Evolutionary conservation across 306 rosid genomes (phyloP).

Genomic region (Acacia crassicarpa): DNA sequence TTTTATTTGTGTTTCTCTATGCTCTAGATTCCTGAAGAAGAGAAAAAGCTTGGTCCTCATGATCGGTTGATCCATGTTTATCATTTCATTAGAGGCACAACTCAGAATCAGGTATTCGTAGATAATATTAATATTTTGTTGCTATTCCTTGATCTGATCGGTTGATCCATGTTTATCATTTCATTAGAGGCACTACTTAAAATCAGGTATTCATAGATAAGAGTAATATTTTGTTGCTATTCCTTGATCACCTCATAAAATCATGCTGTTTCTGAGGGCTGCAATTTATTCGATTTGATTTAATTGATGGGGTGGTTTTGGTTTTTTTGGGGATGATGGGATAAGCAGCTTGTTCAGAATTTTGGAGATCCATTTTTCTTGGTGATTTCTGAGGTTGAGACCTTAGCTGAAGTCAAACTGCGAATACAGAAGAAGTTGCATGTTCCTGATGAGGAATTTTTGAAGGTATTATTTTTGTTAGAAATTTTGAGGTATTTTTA

Average conservation of each 20-base stretch:
- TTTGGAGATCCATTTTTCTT: constrained; percentile 94
- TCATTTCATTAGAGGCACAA: constrained; percentile 77
- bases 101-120: constrained; percentile 56
- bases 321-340: background rate
- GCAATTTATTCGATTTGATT: background rate
- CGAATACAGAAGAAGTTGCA: constrained; percentile 84
- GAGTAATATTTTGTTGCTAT: background rate
- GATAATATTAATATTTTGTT: background rate
- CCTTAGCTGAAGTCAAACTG: constrained; percentile 77
- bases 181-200: constrained; percentile 68
- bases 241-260: background rate
- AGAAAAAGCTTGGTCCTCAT: constrained; percentile 67
- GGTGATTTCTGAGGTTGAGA: constrained; percentile 79
- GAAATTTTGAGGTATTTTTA: constrained; percentile 26
- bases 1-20: constrained; percentile 6
- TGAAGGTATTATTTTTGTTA: background rate
- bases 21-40: constrained; percentile 82
- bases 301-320: background rate
- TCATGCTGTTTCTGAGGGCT: background rate
- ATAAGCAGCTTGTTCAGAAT: constrained; percentile 79
- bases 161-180: constrained; percentile 84
- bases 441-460: constrained; percentile 76
- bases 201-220: constrained; percentile 44
- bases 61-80: constrained; percentile 90
- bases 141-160: background rate